phyloP scores from a whole-genome alignment of 805 yeast species.

The Millerozyma acaciae region DNA sequence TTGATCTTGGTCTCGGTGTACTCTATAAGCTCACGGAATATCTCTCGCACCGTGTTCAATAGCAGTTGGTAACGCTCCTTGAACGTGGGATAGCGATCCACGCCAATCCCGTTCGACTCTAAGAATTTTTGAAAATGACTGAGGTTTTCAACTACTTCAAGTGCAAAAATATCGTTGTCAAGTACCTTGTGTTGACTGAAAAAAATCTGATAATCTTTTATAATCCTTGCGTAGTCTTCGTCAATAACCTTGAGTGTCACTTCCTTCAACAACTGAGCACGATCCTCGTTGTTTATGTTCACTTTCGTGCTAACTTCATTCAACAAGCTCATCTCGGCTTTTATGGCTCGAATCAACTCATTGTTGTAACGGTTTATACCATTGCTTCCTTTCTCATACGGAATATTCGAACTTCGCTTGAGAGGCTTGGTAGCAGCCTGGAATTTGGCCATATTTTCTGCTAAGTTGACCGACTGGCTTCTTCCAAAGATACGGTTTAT shows the following conservation, averaged over 20 bases:
- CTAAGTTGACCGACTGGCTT: conserved; percentile 27
- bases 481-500: conserved; percentile 15
- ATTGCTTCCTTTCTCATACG: conserved; percentile 58
- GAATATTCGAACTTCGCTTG: conserved; percentile 32
- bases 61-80: conserved; percentile 14
- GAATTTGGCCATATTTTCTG: conserved; percentile 41
- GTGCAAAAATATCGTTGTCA: conserved; percentile 24
- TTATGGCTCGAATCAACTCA: conserved; percentile 46
- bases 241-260: conserved; percentile 24
- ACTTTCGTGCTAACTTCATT: conserved; percentile 37
- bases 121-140: conserved; percentile 19
- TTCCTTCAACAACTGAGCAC: conserved; percentile 30
- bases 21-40: conserved; percentile 56
- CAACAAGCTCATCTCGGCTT: conserved; percentile 47
- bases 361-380: conserved; percentile 54
- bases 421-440: conserved; percentile 45
- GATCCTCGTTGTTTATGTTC: conserved; percentile 8
- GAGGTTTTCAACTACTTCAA: conserved; percentile 46
- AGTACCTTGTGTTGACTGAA: conserved; percentile 13
- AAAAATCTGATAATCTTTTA: conserved; percentile 11
- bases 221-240: conserved; percentile 11
- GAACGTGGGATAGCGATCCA: conserved; percentile 10
- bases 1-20: conserved; percentile 52
- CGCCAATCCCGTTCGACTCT: conserved; percentile 8
- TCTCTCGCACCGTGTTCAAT: conserved; percentile 20